Evolutionary conservation across 352 stramenopile species (phyloP).

Genomic region (Albugo candida): DNA sequence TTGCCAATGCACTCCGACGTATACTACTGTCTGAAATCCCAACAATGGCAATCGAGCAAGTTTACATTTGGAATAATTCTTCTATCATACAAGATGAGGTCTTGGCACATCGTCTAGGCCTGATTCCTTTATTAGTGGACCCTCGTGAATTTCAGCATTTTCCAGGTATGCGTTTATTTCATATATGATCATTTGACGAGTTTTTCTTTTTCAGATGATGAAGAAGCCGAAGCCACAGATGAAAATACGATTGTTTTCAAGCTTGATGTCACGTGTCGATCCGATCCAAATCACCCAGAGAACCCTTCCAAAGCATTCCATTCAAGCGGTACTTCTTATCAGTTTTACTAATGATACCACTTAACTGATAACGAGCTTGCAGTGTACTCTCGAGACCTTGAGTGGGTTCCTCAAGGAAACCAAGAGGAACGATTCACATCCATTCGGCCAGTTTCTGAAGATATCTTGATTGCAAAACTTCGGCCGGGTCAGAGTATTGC

Average conservation of each 20-base stretch:
- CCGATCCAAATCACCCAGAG: conserved; percentile 38
- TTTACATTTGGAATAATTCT: conserved; percentile 89
- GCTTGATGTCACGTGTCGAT: conserved; percentile 82
- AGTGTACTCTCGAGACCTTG: conserved; percentile 89
- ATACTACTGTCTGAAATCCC: conserved; percentile 83
- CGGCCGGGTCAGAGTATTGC: conserved; percentile 91
- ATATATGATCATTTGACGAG: neutral
- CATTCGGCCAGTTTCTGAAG: conserved; percentile 81
- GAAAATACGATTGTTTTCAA: conserved; percentile 95
- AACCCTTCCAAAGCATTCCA: conserved; percentile 43
- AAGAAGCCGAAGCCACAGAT: conserved; percentile 83
- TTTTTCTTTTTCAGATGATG: conserved; percentile 26
- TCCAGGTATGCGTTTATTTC: conserved; percentile 10
- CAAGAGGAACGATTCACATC: conserved; percentile 80
- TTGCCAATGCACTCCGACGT: conserved; percentile 82
- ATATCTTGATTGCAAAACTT: conserved; percentile 95
- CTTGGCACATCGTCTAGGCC: conserved; percentile 75
- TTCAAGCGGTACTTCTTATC: conserved; percentile 23
- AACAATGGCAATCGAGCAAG: conserved; percentile 86
- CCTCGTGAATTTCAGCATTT: conserved; percentile 75
- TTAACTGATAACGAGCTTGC: conserved; percentile 4
- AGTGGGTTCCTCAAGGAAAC: conserved; percentile 92
- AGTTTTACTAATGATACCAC: neutral
- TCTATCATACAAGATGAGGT: conserved; percentile 89
- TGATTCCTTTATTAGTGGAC: conserved; percentile 71